phyloP scores from a whole-genome alignment of 1,139 yeast genomes.

The Suhomyces taliae region DNA sequence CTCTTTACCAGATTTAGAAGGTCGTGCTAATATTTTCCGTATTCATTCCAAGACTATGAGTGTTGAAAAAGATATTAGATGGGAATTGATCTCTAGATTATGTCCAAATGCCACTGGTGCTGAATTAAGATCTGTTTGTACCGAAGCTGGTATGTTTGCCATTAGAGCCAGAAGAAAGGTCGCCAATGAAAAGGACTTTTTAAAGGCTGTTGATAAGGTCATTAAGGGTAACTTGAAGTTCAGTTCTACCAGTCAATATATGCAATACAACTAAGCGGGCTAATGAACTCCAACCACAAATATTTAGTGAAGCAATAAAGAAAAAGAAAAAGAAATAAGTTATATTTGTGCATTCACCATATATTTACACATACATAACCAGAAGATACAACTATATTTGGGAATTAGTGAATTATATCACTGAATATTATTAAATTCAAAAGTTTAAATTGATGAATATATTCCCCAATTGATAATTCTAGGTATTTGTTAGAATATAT shows the following conservation, averaged over 20 bases:
- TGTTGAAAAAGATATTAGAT: conserved; percentile 93
- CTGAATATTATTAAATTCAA: not conserved
- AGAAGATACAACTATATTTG: too few species aligned
- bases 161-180: conserved; percentile 97
- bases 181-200: conserved; percentile 95
- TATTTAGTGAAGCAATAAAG: too few species aligned
- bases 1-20: conserved; percentile 93
- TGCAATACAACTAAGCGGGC: conserved; percentile 77
- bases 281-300: too few species aligned
- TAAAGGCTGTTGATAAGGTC: conserved; percentile 96
- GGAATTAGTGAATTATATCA: too few species aligned
- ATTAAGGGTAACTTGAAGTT: conserved; percentile 98
- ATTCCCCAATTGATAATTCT: too few species aligned
- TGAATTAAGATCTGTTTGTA: conserved; percentile 55
- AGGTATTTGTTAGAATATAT: too few species aligned
- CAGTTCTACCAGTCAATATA: conserved; percentile 93
- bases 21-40: conserved; percentile 94
- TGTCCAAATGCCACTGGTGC: conserved; percentile 99
- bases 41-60: conserved; percentile 98
- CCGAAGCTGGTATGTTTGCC: conserved; percentile 84
- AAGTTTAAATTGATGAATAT: not conserved
- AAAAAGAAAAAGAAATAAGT: too few species aligned
- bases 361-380: too few species aligned
- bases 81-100: conserved; percentile 95
- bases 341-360: too few species aligned